phyloP scores from a whole-genome alignment of 305 asterid species.

The Fraxinus xanthoxyloides region DNA sequence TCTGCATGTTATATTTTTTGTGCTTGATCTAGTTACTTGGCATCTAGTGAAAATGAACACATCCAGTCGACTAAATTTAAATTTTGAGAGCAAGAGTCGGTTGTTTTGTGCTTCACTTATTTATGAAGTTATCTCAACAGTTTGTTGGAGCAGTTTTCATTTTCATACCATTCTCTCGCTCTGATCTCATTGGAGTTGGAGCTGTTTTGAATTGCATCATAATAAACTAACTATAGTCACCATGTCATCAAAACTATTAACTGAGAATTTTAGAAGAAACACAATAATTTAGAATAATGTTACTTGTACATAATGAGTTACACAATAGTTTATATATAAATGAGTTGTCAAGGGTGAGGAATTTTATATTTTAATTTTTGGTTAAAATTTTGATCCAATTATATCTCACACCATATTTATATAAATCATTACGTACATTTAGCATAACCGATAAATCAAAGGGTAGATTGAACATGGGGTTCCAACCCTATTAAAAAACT shows the following conservation, averaged over 20 bases:
- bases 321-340: background rate
- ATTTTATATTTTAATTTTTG: too few relatives aligned
- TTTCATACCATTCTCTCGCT: background rate
- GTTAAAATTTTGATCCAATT: too few relatives aligned
- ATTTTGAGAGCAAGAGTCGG: background rate
- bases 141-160: background rate
- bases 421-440: too few relatives aligned
- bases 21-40: background rate
- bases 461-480: background rate
- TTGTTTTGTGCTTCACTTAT: background rate
- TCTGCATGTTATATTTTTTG: background rate
- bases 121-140: background rate
- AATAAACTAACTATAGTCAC: background rate
- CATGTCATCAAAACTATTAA: background rate
- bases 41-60: background rate
- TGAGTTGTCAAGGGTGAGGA: too few relatives aligned
- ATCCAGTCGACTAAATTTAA: background rate
- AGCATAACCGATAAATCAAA: too few relatives aligned
- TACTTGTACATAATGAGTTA: background rate
- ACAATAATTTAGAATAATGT: background rate
- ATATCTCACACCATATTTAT: too few relatives aligned
- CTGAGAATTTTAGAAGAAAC: background rate
- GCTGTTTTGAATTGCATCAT: background rate
- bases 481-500: background rate
- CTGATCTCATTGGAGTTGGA: background rate